Conservation (phyloP, 352 stramenopile species). For the Phytophthora podocarpi region DNA sequence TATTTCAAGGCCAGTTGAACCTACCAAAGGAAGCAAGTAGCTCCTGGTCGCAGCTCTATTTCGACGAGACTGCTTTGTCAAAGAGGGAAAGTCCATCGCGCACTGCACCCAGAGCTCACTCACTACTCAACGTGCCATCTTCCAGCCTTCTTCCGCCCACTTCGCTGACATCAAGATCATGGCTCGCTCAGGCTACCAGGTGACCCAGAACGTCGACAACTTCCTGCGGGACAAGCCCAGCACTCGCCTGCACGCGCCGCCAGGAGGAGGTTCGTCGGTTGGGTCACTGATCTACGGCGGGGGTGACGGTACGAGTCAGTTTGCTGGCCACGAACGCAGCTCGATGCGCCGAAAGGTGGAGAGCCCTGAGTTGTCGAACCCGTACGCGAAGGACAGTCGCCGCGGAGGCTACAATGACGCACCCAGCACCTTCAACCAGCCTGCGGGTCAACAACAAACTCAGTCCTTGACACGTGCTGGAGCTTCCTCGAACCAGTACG, state of each 20-base stretch:
- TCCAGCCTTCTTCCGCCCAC: not conserved
- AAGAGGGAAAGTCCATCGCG: conserved; percentile 5
- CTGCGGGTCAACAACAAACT: conserved; percentile 33
- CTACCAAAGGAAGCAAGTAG: not conserved
- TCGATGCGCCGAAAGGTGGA: conserved; percentile 52
- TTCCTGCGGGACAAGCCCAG: conserved; percentile 78
- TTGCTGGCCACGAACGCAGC: conserved; percentile 57
- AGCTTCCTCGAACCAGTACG: conserved; percentile 87
- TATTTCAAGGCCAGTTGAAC: conserved; percentile 21
- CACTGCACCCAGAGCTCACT: conserved; percentile 3
- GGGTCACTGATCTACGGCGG: conserved; percentile 82
- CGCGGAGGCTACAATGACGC: conserved; percentile 25
- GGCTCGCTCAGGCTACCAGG: conserved; percentile 61
- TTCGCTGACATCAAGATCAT: conserved; percentile 33
- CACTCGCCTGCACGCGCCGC: conserved; percentile 72
- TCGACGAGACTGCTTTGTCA: conserved; percentile 12
- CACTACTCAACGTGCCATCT: conserved; percentile 40
- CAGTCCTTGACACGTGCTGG: conserved; percentile 17
- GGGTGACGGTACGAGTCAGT: conserved; percentile 51
- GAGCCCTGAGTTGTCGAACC: conserved; percentile 51
- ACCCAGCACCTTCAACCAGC: conserved; percentile 30
- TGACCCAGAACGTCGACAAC: conserved; percentile 84
- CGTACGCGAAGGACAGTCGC: conserved; percentile 50
- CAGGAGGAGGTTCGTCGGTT: conserved; percentile 71
- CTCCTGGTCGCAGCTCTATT: conserved; percentile 31